A percentile compares a stretch with the other conserved stretches of the same genome.
Conservation (phyloP, 2,329 filamentous ascomycete species). For the Zopfia rhizophila region DNA sequence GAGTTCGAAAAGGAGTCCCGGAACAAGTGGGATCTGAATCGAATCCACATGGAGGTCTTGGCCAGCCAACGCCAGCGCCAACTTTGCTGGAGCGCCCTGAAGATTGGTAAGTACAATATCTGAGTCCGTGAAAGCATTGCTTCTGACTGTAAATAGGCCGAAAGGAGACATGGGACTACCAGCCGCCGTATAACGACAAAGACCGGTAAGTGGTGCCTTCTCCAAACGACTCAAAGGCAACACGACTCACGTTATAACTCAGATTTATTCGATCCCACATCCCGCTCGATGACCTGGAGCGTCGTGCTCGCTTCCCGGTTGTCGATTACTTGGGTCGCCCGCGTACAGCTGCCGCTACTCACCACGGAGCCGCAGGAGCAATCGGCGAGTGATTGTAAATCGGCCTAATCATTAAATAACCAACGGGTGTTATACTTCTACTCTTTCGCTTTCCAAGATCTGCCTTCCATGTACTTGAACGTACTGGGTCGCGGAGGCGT, state of each 20-base stretch:
- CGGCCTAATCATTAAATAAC: too few species aligned
- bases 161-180: slow-evolving; percentile 82
- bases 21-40: slow-evolving; percentile 81
- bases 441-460: too few species aligned
- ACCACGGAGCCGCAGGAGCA: slow-evolving; percentile 49
- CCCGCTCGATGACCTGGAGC: slow-evolving; percentile 82
- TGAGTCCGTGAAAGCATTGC: neutral
- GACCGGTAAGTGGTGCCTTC: slow-evolving; percentile 66
- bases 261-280: slow-evolving; percentile 89
- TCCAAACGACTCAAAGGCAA: neutral
- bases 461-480: too few species aligned
- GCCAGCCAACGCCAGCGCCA: slow-evolving; percentile 81
- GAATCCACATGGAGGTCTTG: slow-evolving; percentile 79
- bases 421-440: too few species aligned
- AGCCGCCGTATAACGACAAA: slow-evolving; percentile 76
- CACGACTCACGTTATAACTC: slow-evolving; percentile 1
- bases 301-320: slow-evolving; percentile 75
- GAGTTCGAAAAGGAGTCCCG: slow-evolving; percentile 79
- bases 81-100: slow-evolving; percentile 82
- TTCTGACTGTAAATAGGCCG: slow-evolving; percentile 23
- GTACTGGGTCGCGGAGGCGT: too few species aligned
- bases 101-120: slow-evolving; percentile 64
- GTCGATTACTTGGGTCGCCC: slow-evolving; percentile 58
- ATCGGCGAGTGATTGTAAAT: slow-evolving; percentile 48
- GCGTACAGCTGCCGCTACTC: slow-evolving; percentile 42